phyloP scores from a whole-genome alignment of 768 basidiomycete species.

The Rhodocollybia butyracea region DNA sequence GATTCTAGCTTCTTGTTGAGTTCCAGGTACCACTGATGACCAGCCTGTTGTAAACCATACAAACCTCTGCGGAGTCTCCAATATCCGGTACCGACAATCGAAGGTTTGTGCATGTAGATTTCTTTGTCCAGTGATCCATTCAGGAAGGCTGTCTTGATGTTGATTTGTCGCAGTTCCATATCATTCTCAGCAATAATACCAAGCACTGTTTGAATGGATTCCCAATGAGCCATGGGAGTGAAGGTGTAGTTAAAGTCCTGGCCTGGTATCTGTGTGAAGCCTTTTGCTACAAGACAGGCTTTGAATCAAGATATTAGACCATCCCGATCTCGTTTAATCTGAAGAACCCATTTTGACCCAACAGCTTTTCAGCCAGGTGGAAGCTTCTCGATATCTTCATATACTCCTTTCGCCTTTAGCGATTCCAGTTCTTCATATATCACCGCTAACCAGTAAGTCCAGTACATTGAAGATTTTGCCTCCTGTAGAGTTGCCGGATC shows the following conservation, averaged over 20 bases:
- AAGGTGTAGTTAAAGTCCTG: too few relatives aligned
- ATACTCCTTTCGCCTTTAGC: constrained; percentile 15
- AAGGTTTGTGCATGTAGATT: constrained; percentile 33
- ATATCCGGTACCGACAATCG: constrained; percentile 13
- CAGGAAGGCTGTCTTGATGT: constrained; percentile 32
- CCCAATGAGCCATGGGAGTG: too few relatives aligned
- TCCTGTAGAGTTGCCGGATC: constrained; percentile 13
- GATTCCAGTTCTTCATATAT: constrained; percentile 21
- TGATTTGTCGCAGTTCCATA: constrained; percentile 26
- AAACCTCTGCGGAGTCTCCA: constrained; percentile 4
- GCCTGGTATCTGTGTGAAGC: too few relatives aligned
- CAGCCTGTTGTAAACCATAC: constrained; percentile 10
- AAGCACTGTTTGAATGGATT: constrained; percentile 14
- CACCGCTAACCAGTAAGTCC: constrained; percentile 11
- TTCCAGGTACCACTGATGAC: constrained; percentile 5
- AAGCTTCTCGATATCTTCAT: constrained; percentile 12
- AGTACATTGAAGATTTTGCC: constrained; percentile 20
- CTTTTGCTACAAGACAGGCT: too few relatives aligned
- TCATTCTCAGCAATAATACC: constrained; percentile 20
- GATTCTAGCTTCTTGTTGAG: constrained; percentile 6
- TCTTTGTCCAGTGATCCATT: constrained; percentile 21
- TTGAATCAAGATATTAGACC: too few relatives aligned
- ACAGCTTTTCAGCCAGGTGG: constrained; percentile 13
- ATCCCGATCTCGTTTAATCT: constrained; percentile 11
- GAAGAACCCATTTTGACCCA: constrained; percentile 18